Base-by-base conservation (phyloP, 257 asterid species). In the Gentiana macrophylla region DNA sequence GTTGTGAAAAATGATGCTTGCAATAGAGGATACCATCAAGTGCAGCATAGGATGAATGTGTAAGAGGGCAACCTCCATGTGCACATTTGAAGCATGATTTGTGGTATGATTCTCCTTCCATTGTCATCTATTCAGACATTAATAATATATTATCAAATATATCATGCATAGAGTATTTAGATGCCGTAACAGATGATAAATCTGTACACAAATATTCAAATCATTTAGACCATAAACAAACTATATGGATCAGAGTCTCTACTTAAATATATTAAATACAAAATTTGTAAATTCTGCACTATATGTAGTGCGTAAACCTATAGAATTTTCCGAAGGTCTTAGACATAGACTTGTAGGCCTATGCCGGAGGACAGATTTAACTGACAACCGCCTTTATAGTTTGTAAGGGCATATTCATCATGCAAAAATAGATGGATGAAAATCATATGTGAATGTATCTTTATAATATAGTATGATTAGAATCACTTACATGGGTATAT, bases 11-110 rank as follows among this genome's bases (percentile, higher is more conserved):
- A 65, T 77, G 80, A 71, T 70, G 78, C 61, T 68, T 77, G 68
- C 83, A 77, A 60, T 77, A 77, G 32, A 73, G 62, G 52, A 63
- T 58, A 41, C 83, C 83, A 56, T 77, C 75, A 44, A 90, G 67
- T 1, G 98, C 92, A 1, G 98, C 98, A 37, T 86, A 90, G 0
- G 80, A 68, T 41, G 96, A 83, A 49, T 85, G 84, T 12, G 96
- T 82, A 0, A 90, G 73, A 2, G 74, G 63, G 67, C 98, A 90
- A 5, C 94, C 94, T 13, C 98, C 96, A 51, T 86, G 98, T 1
- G 98, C 94, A 64, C 98, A 90, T 63, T 69, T 76, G 76, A 76
- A 76, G 58, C 82, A 76, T 60, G 82, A 65, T 49, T 72, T 76
- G 58, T 76, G 82, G 72, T 58, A 76, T 60, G 76, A 63, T 57